Evolutionary conservation across 495 filamentous ascomycete species (phyloP).

Genomic region (Mytilinidion resinicola): DNA sequence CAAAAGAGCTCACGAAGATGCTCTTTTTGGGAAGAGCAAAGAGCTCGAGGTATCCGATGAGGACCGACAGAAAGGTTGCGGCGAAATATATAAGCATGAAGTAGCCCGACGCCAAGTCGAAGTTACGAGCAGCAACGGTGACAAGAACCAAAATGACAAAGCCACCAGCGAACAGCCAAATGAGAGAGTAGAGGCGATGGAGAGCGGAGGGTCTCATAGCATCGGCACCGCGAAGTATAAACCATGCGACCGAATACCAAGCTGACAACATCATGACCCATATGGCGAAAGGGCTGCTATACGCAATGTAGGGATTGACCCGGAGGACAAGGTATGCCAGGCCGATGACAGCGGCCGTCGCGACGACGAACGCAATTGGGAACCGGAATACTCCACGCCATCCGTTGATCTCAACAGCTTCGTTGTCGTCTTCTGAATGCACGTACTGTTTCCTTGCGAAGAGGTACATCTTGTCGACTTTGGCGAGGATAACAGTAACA

Average conservation of each 20-base stretch:
- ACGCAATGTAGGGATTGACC: slow-evolving; percentile 79
- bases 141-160: slow-evolving; percentile 67
- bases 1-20: slow-evolving; percentile 48
- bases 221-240: slow-evolving; percentile 74
- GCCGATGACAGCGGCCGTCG: slow-evolving; percentile 63
- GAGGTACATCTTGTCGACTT: slow-evolving; percentile 72
- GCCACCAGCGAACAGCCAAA: slow-evolving; percentile 73
- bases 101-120: slow-evolving; percentile 70
- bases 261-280: slow-evolving; percentile 70
- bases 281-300: slow-evolving; percentile 78
- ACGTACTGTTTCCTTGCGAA: slow-evolving; percentile 58
- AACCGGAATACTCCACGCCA: slow-evolving; percentile 78
- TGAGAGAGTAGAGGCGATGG: slow-evolving; percentile 68
- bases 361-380: slow-evolving; percentile 65
- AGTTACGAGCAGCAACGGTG: slow-evolving; percentile 66
- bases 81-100: slow-evolving; percentile 75
- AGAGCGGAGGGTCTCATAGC: slow-evolving; percentile 80
- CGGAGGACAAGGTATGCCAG: slow-evolving; percentile 71
- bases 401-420: slow-evolving; percentile 61
- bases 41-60: slow-evolving; percentile 56
- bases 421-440: slow-evolving; percentile 52
- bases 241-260: slow-evolving; percentile 78
- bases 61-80: slow-evolving; percentile 59
- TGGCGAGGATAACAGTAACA: slow-evolving; percentile 59
- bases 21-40: slow-evolving; percentile 69